phyloP scores from a whole-genome alignment of 202 grass and related monocot genomes.

The Hordeum pubiflorum region DNA sequence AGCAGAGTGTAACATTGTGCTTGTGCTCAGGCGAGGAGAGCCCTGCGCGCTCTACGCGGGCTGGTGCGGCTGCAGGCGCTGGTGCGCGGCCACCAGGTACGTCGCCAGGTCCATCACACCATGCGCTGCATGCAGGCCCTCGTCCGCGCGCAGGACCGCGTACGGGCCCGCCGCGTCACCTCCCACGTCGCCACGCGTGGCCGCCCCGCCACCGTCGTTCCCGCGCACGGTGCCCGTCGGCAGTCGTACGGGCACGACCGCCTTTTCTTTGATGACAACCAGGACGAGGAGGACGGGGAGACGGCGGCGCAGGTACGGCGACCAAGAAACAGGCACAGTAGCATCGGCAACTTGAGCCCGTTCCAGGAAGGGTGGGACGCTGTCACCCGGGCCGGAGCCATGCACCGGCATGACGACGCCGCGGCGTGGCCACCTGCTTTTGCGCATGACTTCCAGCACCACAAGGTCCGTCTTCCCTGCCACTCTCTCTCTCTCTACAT shows the following conservation, averaged over 20 bases:
- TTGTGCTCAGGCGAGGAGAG: conserved; percentile 57
- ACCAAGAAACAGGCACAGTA: neutral
- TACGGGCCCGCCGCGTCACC: conserved; percentile 43
- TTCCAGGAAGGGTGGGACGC: conserved; percentile 26
- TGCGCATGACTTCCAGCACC: conserved; percentile 38
- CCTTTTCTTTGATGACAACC: neutral
- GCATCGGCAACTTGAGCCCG: neutral
- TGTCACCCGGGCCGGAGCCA: conserved; percentile 14
- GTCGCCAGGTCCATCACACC: conserved; percentile 73
- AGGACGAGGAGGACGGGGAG: neutral
- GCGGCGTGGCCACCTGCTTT: conserved; percentile 27
- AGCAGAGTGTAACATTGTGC: neutral
- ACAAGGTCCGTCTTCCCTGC: neutral
- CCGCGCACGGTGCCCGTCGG: neutral
- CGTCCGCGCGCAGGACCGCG: conserved; percentile 66
- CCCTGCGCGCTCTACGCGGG: conserved; percentile 62
- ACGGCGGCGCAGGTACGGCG: neutral
- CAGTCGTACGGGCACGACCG: neutral
- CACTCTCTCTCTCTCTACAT: neutral
- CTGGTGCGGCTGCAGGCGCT: conserved; percentile 83
- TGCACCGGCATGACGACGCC: conserved; percentile 22
- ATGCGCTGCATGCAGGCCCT: conserved; percentile 88
- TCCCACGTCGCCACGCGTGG: neutral
- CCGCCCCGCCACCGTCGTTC: neutral
- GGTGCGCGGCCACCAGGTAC: conserved; percentile 78